These are phyloP conservation scores for Aureobasidium mangrovei DNA, from an alignment of 2,329 filamentous ascomycete genomes.

Conservation along the genomic window DNA sequence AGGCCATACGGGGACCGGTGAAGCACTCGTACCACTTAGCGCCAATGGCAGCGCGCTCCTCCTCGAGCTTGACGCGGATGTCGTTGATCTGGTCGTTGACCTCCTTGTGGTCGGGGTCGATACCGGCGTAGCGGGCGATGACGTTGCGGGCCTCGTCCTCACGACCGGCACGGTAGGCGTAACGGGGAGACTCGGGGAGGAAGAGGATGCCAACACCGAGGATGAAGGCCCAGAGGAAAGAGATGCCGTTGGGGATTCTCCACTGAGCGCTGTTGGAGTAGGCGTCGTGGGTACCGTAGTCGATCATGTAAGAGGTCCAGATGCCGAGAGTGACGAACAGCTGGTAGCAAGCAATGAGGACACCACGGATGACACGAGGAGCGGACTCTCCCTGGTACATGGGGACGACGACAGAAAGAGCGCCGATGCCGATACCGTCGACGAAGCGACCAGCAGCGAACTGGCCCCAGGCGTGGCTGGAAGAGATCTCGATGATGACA, in stretches of 20 bases:
- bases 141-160: constrained; percentile 25
- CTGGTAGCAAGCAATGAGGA: constrained; percentile 46
- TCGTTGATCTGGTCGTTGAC: constrained; percentile 24
- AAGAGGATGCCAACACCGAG: constrained; percentile 27
- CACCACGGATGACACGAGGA: constrained; percentile 54
- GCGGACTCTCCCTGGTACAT: constrained; percentile 60
- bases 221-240: constrained; percentile 26
- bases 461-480: constrained; percentile 33
- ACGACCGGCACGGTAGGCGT: constrained; percentile 24
- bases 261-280: constrained; percentile 20
- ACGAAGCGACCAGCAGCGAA: constrained; percentile 41
- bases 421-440: constrained; percentile 36
- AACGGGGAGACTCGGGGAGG: constrained; percentile 26
- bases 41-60: constrained; percentile 21
- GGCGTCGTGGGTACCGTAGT: constrained; percentile 23
- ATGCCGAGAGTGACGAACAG: constrained; percentile 40
- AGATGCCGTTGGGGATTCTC: constrained; percentile 27
- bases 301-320: constrained; percentile 26
- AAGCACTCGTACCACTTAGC: constrained; percentile 25
- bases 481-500: constrained; percentile 36
- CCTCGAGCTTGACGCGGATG: constrained; percentile 26
- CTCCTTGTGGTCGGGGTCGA: constrained; percentile 20
- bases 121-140: constrained; percentile 24
- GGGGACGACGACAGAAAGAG: constrained; percentile 50
- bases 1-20: constrained; percentile 23